Conservation (phyloP, 75 land plant genomes). For the Pinus albicaulis region DNA sequence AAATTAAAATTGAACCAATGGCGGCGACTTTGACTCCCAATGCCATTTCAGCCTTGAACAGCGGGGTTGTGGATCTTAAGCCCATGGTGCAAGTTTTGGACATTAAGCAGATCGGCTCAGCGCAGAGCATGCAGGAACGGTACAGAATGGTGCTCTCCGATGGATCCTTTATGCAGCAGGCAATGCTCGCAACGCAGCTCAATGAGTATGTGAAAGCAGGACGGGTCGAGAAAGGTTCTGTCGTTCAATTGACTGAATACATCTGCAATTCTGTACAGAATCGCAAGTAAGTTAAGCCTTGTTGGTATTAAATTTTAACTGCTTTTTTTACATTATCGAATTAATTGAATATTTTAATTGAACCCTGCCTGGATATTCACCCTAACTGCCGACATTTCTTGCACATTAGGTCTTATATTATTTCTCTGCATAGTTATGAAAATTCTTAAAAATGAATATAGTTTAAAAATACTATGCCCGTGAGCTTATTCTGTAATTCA, state of each 20-base stretch:
- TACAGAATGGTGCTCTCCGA: constrained; percentile 75
- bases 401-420: too few relatives aligned
- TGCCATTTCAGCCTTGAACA: constrained; percentile 36
- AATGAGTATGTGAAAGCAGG: constrained; percentile 57
- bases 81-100: constrained; percentile 68
- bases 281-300: constrained; percentile 51
- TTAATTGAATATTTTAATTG: too few relatives aligned
- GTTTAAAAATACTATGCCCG: too few relatives aligned
- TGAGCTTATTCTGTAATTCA: too few relatives aligned
- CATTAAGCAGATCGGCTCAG: constrained; percentile 42
- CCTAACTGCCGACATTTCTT: too few relatives aligned
- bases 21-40: constrained; percentile 26
- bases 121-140: constrained; percentile 52
- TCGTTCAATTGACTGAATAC: constrained; percentile 61
- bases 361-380: too few relatives aligned
- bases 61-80: constrained; percentile 32
- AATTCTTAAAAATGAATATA: too few relatives aligned
- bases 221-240: constrained; percentile 52
- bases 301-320: too few relatives aligned
- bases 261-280: constrained; percentile 67
- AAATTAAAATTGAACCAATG: constrained; percentile 1
- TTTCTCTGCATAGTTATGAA: too few relatives aligned
- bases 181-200: constrained; percentile 89
- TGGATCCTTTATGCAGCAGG: constrained; percentile 64
- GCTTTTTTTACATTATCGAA: too few relatives aligned